Evolutionary conservation across 192 early-diverging fungal genomes (phyloP), one percentile per base, ranked within the genome.

Genomic region (Funneliformis mosseae): DNA sequence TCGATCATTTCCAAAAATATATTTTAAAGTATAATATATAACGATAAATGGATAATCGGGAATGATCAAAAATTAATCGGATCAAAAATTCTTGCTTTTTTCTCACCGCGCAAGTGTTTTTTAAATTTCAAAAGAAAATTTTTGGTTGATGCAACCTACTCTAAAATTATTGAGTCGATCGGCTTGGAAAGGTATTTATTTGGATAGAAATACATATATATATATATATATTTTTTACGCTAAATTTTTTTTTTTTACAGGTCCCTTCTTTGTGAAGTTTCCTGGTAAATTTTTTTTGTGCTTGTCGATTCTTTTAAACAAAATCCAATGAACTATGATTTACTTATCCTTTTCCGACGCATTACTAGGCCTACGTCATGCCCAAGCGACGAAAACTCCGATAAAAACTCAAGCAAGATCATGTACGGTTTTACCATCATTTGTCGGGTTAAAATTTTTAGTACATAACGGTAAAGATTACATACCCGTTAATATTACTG

Each of bases 381-480:
- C 86, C 45, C 85, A 93, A 82, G 86, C 87, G 27, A 83, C 83
- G 10, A 89, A 88, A 55, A 91, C 85, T 43, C 88, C 92, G 33
- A 92, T 94, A 81, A 90, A 91, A 75, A 95, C 94, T 1, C 85
- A 83, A 86, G 95, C 93, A 21, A 93, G 97, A 59, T 85, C 93
- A 43, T 92, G 93, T 83, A 97, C 96, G 11, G 96, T 98, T 83
- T 87, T 97, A 80, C 95, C 97, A n/a, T 85, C 92, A 70, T 93
- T 95, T 84, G 92, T 98, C 69, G 95, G 95, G 45, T 88, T 92
- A 45, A 93, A 92, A 84, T 97, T 98, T 85, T 83, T 93, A 81
- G 93, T 98, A 25, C 96, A 98, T 87, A 98, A 97, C 85, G 97
- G 97, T 79, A 97, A 97, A 67, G 87, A 90, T 68, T 97, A 96